Evolutionary conservation across 2,329 filamentous ascomycete species (phyloP).

Genomic region (Acrocalymma vagum): DNA sequence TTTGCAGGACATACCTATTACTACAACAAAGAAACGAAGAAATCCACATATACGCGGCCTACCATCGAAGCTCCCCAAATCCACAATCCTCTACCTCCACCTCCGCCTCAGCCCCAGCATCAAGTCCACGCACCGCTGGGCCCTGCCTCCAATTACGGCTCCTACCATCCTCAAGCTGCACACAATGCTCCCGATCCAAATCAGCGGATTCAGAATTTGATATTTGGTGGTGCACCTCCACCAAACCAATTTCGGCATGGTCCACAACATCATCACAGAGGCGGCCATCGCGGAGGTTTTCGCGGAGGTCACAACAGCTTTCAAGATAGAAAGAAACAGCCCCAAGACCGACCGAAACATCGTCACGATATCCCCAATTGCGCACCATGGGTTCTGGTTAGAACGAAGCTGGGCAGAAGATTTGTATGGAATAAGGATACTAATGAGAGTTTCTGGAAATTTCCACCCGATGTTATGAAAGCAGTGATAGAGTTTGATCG

Average conservation of each 20-base stretch:
- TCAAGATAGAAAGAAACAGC: constrained; percentile 71
- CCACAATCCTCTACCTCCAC: constrained; percentile 8
- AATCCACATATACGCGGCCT: constrained; percentile 87
- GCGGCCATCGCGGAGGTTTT: constrained; percentile 47
- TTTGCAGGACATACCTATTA: constrained; percentile 80
- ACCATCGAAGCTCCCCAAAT: constrained; percentile 17
- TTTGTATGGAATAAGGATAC: constrained; percentile 91
- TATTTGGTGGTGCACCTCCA: constrained; percentile 35
- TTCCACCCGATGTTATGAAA: constrained; percentile 85
- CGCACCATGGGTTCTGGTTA: constrained; percentile 90
- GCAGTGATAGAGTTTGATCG: constrained; percentile 73
- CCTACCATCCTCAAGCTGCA: constrained; percentile 51
- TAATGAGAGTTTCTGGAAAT: constrained; percentile 93
- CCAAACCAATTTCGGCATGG: constrained; percentile 24
- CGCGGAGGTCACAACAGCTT: constrained; percentile 63
- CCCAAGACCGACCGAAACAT: constrained; percentile 80
- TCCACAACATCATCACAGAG: constrained; percentile 22
- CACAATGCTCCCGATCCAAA: constrained; percentile 50
- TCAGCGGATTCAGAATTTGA: constrained; percentile 61
- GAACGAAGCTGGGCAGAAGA: constrained; percentile 85
- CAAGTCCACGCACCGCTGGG: too few relatives aligned
- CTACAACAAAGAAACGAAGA: constrained; percentile 81
- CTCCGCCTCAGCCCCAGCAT: constrained; percentile 9
- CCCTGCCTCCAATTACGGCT: constrained; percentile 29
- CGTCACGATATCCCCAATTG: constrained; percentile 81